A percentile compares a stretch with the other conserved stretches of the same genome.
Conservation (phyloP, 257 asterid species). For the Nicotiana tomentosiformis region DNA sequence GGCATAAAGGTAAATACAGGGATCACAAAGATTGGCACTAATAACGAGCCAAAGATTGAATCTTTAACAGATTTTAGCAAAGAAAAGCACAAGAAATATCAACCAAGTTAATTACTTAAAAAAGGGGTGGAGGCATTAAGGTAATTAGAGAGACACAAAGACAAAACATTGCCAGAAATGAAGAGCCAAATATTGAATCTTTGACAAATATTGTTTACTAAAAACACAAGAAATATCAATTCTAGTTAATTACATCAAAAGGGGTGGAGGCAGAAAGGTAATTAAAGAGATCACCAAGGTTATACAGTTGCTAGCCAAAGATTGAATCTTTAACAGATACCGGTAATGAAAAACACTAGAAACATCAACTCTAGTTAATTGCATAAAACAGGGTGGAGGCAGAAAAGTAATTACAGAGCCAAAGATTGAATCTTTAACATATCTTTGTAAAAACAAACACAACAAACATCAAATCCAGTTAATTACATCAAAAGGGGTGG, state of each 20-base stretch:
- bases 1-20: no score
- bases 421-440: neutral
- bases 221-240: neutral
- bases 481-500: neutral
- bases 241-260: no score
- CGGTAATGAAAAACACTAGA: no score
- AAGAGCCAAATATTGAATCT: neutral
- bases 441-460: neutral
- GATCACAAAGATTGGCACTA: neutral
- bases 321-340: no score
- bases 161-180: neutral
- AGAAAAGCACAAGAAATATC: neutral
- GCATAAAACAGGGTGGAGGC: neutral
- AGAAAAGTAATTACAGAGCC: neutral
- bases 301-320: neutral
- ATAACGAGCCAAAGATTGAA: neutral
- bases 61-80: neutral
- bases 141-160: neutral
- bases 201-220: neutral
- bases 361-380: no score
- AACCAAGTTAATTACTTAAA: no score
- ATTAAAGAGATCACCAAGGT: neutral
- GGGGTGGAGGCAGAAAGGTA: neutral
- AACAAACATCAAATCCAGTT: neutral
- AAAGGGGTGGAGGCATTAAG: neutral